Percentiles rank a stretch among this genome's conserved stretches.
Evolutionary conservation across 1,139 yeast species (phyloP).

Genomic region (Suhomyces choctaworum): DNA sequence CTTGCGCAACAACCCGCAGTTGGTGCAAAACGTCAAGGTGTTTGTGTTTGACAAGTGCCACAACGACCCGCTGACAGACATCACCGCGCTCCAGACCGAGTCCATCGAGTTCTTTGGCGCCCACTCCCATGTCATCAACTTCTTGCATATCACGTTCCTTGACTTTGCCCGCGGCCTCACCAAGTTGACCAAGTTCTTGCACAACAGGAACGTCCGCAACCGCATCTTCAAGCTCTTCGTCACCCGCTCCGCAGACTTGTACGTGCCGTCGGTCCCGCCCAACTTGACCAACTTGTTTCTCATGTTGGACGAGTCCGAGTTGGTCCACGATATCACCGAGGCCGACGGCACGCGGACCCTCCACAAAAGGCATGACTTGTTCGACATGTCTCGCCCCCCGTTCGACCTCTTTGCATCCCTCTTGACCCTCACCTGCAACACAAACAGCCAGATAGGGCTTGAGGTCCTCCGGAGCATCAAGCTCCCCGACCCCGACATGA

Average conservation of each 20-base stretch:
- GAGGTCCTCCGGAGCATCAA: constrained; percentile 28
- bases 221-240: constrained; percentile 36
- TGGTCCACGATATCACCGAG: constrained; percentile 9
- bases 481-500: constrained; percentile 22
- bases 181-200: constrained; percentile 28
- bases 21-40: constrained; percentile 28
- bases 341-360: constrained; percentile 1
- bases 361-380: constrained; percentile 6
- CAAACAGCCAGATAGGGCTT: constrained; percentile 35
- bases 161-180: constrained; percentile 31
- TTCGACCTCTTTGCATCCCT: constrained; percentile 27
- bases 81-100: constrained; percentile 23
- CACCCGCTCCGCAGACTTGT: constrained; percentile 26
- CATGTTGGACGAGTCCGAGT: constrained; percentile 34
- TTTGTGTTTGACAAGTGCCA: constrained; percentile 41
- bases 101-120: constrained; percentile 32
- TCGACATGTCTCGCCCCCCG: constrained; percentile 28
- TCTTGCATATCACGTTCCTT: constrained; percentile 37
- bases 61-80: constrained; percentile 17
- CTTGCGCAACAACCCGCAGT: constrained; percentile 20
- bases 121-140: constrained; percentile 27
- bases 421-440: constrained; percentile 35
- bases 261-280: constrained; percentile 30
- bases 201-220: constrained; percentile 28
- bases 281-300: constrained; percentile 35